Percentiles rank a stretch among this genome's conserved stretches.
Evolutionary conservation across 805 yeast species (phyloP).

Genomic region (Yamadazyma insecticola): DNA sequence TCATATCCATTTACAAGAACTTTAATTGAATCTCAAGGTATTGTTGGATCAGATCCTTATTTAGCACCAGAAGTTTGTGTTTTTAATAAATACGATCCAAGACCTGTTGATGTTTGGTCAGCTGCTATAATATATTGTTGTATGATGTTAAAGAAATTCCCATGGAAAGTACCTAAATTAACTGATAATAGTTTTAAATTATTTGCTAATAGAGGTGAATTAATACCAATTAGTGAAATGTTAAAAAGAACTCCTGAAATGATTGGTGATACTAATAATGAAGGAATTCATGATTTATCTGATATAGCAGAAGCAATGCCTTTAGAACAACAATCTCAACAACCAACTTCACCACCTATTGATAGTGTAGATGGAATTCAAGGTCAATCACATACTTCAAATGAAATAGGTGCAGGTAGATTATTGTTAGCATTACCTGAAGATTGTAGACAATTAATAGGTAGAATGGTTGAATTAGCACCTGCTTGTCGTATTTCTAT

Average conservation of each 20-base stretch:
- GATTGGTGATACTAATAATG: slow-evolving; percentile 9
- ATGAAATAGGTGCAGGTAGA: slow-evolving; percentile 67
- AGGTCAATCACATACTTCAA: slow-evolving; percentile 61
- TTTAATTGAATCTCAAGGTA: slow-evolving; percentile 61
- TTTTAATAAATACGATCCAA: slow-evolving; percentile 61
- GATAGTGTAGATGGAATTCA: slow-evolving; percentile 18
- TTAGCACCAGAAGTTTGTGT: slow-evolving; percentile 78
- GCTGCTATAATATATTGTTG: slow-evolving; percentile 81
- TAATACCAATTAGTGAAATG: slow-evolving; percentile 54
- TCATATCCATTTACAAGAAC: slow-evolving; percentile 67
- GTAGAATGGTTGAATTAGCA: slow-evolving; percentile 76
- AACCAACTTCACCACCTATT: not conserved
- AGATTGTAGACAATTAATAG: slow-evolving; percentile 61
- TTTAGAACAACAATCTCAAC: slow-evolving; percentile 1
- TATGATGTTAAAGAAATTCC: slow-evolving; percentile 79
- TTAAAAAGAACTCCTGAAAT: slow-evolving; percentile 28
- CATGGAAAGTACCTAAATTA: slow-evolving; percentile 78
- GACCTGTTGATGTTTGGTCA: slow-evolving; percentile 80
- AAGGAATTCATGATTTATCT: slow-evolving; percentile 12
- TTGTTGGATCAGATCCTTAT: slow-evolving; percentile 84
- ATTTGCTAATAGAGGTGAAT: slow-evolving; percentile 54
- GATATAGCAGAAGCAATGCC: slow-evolving; percentile 12
- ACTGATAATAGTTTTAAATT: slow-evolving; percentile 68
- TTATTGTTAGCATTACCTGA: slow-evolving; percentile 66
- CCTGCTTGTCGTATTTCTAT: slow-evolving; percentile 83